Conservation (phyloP, 257 asterid genomes). For the Fraxinus pennsylvanica region DNA sequence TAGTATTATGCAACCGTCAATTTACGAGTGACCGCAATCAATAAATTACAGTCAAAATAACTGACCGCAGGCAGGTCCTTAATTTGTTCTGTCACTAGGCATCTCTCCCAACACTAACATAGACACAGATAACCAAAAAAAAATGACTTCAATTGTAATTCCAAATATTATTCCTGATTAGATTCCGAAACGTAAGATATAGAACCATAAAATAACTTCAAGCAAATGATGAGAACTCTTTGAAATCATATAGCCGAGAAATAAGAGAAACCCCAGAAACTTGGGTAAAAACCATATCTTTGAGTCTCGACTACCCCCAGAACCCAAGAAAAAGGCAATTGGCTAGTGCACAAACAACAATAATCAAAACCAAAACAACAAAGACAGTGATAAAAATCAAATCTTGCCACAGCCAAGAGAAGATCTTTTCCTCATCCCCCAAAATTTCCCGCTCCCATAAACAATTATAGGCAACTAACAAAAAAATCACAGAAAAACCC, state of each 20-base stretch:
- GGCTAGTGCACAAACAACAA: background rate
- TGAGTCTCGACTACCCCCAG: background rate
- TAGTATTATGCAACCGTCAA: background rate
- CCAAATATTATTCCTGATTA: too few species aligned
- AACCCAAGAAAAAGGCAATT: background rate
- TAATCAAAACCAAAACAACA: background rate
- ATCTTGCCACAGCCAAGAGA: slow-evolving; percentile 22
- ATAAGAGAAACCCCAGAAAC: background rate
- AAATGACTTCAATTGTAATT: too few species aligned
- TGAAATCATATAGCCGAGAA: background rate
- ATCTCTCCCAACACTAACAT: background rate
- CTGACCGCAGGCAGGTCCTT: background rate
- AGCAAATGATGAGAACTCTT: background rate
- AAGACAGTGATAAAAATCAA: background rate
- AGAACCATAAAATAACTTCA: background rate
- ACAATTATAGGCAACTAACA: background rate
- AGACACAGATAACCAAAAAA: background rate
- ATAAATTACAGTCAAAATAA: background rate
- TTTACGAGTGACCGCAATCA: background rate
- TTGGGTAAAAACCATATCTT: background rate
- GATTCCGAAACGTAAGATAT: too few species aligned
- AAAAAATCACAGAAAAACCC: background rate
- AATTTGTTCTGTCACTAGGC: background rate
- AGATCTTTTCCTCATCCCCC: slow-evolving; percentile 16
- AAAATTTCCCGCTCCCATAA: background rate